phyloP scores from a whole-genome alignment of 2,329 filamentous ascomycete genomes.

The Epichloe hybrida region DNA sequence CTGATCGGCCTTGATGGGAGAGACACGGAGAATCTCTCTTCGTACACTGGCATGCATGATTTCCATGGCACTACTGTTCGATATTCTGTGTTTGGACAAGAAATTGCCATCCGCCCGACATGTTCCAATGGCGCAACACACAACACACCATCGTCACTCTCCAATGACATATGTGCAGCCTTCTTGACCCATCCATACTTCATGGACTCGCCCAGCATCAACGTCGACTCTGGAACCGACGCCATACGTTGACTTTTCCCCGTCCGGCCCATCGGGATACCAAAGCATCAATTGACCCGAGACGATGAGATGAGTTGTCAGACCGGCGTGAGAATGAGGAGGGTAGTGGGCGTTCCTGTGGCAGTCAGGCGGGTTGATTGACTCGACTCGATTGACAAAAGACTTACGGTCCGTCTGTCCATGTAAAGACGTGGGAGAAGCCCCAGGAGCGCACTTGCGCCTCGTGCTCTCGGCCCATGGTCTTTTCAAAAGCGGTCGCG shows the following conservation, averaged over 20 bases:
- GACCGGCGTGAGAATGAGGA: conserved; percentile 49
- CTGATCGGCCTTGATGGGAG: no score
- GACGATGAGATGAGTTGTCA: conserved; percentile 58
- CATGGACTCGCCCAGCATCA: conserved; percentile 47
- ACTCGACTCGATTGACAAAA: background rate
- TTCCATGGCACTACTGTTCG: no score
- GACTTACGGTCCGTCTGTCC: conserved; percentile 55
- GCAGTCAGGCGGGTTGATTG: background rate
- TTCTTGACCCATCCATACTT: conserved; percentile 53
- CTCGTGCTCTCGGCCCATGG: conserved; percentile 28
- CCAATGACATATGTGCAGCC: conserved; percentile 58
- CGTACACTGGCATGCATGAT: no score
- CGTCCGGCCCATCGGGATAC: conserved; percentile 45
- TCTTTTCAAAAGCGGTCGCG: background rate
- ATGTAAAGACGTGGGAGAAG: conserved; percentile 56
- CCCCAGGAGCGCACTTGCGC: conserved; percentile 54
- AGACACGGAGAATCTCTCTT: no score
- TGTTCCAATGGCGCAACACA: background rate
- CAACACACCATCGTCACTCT: conserved; percentile 25
- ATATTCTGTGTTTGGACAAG: no score
- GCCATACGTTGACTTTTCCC: conserved; percentile 43
- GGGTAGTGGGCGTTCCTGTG: conserved; percentile 52
- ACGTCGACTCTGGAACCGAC: conserved; percentile 53
- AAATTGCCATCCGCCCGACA: no score
- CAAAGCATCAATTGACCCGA: conserved; percentile 51